Evolutionary conservation across 257 asterid species (phyloP).

Genomic region (Gentiana straminea): DNA sequence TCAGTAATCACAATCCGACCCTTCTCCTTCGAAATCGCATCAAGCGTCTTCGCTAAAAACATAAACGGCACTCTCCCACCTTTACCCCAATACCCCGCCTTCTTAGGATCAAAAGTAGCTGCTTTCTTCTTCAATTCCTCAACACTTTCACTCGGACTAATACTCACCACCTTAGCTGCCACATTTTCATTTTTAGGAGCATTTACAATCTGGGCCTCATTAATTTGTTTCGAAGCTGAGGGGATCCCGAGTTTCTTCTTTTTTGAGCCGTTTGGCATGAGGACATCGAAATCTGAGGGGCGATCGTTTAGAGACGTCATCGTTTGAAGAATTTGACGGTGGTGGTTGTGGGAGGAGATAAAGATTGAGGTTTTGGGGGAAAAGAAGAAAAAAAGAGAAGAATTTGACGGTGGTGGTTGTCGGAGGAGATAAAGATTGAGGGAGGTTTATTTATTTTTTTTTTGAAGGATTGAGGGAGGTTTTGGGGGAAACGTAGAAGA

Average conservation of each 20-base stretch:
- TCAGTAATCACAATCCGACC: slow-evolving; percentile 76
- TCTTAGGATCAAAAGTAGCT: slow-evolving; percentile 46
- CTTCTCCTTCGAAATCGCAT: slow-evolving; percentile 67
- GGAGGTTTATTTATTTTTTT: too few species aligned
- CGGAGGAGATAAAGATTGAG: slow-evolving; percentile 8
- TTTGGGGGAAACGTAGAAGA: slow-evolving; percentile 7
- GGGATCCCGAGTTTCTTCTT: slow-evolving; percentile 18
- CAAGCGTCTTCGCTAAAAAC: slow-evolving; percentile 78
- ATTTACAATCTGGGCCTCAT: slow-evolving; percentile 1
- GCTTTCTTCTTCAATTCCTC: slow-evolving; percentile 66
- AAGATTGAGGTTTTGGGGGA: too few species aligned
- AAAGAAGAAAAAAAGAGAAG: too few species aligned
- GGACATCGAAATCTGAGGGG: slow-evolving; percentile 64
- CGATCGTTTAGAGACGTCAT: slow-evolving; percentile 42
- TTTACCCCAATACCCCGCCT: slow-evolving; percentile 71
- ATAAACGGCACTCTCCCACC: slow-evolving; percentile 86
- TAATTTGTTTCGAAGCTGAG: slow-evolving; percentile 2
- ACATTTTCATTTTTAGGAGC: neutral
- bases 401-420: too few species aligned
- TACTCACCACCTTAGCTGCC: slow-evolving; percentile 7
- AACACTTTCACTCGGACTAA: slow-evolving; percentile 55
- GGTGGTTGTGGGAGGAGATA: too few species aligned
- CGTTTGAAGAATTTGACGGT: slow-evolving; percentile 6
- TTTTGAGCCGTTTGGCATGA: slow-evolving; percentile 72
- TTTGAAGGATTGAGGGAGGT: neutral